phyloP scores from a whole-genome alignment of 1,284 basidiomycete species.

The Coniophora puteana region DNA sequence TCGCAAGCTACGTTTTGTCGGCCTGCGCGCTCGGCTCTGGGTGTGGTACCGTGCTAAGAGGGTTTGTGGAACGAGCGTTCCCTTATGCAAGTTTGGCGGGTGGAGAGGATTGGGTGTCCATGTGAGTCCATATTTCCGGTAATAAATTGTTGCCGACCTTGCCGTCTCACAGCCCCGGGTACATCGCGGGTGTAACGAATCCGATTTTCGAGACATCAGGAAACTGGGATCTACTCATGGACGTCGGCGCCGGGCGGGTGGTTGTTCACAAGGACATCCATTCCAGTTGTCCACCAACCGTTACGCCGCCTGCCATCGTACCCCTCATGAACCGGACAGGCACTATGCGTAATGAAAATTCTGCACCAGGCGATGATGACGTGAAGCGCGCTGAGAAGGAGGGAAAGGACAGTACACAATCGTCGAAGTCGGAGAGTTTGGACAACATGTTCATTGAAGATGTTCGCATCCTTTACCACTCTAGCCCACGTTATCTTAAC shows the following conservation, averaged over 20 bases:
- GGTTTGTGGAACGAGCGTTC: conserved; percentile 86
- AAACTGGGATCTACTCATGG: conserved; percentile 91
- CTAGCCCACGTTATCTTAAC: not conserved
- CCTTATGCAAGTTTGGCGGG: conserved; percentile 92
- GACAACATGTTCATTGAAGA: conserved; percentile 93
- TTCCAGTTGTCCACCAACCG: conserved; percentile 47
- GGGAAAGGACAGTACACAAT: conserved; percentile 33
- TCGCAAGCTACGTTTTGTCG: conserved; percentile 88
- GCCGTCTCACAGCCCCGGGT: conserved; percentile 61
- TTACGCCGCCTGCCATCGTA: conserved; percentile 35
- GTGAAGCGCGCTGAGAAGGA: conserved; percentile 38
- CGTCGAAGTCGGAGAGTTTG: conserved; percentile 58
- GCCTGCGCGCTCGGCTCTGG: conserved; percentile 92
- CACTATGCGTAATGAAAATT: conserved; percentile 58
- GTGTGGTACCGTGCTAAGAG: conserved; percentile 79
- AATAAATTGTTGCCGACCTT: conserved; percentile 8
- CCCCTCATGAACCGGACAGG: conserved; percentile 51
- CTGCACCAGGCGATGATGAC: conserved; percentile 60
- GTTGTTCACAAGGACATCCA: conserved; percentile 84
- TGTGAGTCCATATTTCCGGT: conserved; percentile 46
- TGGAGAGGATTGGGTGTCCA: conserved; percentile 84
- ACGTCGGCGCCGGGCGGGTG: conserved; percentile 83
- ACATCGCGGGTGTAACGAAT: conserved; percentile 95
- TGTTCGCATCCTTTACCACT: conserved; percentile 51
- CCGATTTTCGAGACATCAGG: conserved; percentile 89